These are phyloP conservation scores for Podaxis sp. DNA, from an alignment of 768 basidiomycete species.

Conservation along the genomic window DNA sequence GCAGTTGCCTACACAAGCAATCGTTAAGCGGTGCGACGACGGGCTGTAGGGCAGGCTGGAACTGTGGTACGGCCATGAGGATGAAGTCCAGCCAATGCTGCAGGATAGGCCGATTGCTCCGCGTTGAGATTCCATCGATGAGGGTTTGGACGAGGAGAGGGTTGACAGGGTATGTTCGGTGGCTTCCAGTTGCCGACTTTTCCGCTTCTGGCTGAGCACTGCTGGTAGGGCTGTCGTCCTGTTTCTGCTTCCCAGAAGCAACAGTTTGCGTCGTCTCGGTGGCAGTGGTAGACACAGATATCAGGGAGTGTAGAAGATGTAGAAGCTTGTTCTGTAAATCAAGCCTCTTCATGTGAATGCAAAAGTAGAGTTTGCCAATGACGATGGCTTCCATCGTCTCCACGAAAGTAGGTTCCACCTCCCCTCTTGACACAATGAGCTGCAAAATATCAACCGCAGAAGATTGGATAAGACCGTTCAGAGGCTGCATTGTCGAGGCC, in stretches of 20 bases:
- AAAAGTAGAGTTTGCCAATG: conserved; percentile 73
- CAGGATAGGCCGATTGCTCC: conserved; percentile 73
- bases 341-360: conserved; percentile 65
- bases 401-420: conserved; percentile 60
- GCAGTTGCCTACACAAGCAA: conserved; percentile 73
- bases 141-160: conserved; percentile 77
- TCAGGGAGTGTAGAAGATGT: conserved; percentile 84
- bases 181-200: conserved; percentile 28
- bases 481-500: conserved; percentile 52
- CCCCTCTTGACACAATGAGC: conserved; percentile 77
- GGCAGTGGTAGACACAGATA: conserved; percentile 58
- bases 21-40: conserved; percentile 76
- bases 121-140: conserved; percentile 72
- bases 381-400: conserved; percentile 70
- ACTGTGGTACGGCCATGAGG: conserved; percentile 85
- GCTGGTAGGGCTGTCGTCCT: conserved; percentile 31
- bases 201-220: conserved; percentile 32
- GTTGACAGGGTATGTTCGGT: conserved; percentile 51
- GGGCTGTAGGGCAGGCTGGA: conserved; percentile 67
- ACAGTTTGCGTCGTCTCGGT: conserved; percentile 30
- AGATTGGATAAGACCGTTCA: conserved; percentile 70
- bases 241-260: conserved; percentile 20
- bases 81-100: conserved; percentile 98
- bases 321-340: conserved; percentile 93
- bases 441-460: conserved; percentile 82